Evolutionary conservation across 495 filamentous ascomycete species (phyloP).

Genomic region (Cudoniella acicularis): DNA sequence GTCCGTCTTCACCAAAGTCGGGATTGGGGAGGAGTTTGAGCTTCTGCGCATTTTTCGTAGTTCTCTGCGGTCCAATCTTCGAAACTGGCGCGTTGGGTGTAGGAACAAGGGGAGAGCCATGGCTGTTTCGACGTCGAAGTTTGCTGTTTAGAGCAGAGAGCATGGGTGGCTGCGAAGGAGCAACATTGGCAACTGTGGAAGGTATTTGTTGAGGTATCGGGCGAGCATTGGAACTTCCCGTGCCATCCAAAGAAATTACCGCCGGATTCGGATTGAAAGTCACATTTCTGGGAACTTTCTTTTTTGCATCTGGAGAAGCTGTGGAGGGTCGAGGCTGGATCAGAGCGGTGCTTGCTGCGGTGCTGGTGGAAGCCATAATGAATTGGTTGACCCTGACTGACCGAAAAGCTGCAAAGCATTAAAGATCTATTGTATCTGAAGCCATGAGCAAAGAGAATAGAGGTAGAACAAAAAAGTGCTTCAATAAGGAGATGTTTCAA

Average conservation of each 20-base stretch:
- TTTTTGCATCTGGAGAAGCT: conserved; percentile 6
- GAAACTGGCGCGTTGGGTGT: conserved; percentile 43
- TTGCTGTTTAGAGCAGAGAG: conserved; percentile 83
- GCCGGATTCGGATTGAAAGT: conserved; percentile 67
- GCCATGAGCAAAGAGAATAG: not conserved
- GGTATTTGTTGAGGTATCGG: conserved; percentile 32
- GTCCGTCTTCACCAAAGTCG: conserved; percentile 68
- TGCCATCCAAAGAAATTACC: conserved; percentile 51
- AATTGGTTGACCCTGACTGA: not conserved
- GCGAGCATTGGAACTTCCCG: conserved; percentile 24
- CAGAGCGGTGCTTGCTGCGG: conserved; percentile 16
- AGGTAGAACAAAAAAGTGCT: not conserved
- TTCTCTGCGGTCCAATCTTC: conserved; percentile 93
- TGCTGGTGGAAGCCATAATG: conserved; percentile 13
- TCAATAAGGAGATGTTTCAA: not conserved
- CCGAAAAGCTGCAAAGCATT: not conserved
- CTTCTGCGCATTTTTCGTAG: conserved; percentile 93
- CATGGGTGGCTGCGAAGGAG: conserved; percentile 55
- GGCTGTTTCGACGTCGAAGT: conserved; percentile 79
- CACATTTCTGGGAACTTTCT: conserved; percentile 46
- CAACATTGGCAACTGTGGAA: conserved; percentile 39
- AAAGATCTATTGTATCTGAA: not conserved
- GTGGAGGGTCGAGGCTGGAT: not conserved
- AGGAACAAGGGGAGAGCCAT: conserved; percentile 57
- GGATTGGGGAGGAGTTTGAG: conserved; percentile 91